Evolutionary conservation across 1,284 basidiomycete species (phyloP).

Genomic region (Vanrija sp.): DNA sequence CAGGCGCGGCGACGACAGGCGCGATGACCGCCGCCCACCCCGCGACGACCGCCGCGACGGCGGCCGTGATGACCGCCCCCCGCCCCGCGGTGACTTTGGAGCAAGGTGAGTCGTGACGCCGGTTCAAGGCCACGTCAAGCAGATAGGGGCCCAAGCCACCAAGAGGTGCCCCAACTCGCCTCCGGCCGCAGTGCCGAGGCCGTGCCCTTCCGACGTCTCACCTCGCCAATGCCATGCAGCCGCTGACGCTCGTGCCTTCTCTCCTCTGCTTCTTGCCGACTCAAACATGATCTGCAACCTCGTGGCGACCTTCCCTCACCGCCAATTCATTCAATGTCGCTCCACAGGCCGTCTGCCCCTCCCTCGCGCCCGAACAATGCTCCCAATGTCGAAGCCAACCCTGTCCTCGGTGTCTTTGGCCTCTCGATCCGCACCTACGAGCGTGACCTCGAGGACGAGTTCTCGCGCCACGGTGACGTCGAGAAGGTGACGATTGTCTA

Average conservation of each 20-base stretch:
- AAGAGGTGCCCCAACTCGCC: no score
- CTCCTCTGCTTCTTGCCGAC: background rate
- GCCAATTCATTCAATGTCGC: background rate
- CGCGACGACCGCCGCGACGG: conserved; percentile 1
- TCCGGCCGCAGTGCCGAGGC: no score
- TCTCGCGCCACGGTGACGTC: conserved; percentile 79
- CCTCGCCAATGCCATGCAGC: background rate
- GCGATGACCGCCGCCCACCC: background rate
- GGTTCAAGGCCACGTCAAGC: background rate
- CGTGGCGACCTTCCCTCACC: background rate
- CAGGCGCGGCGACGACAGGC: background rate
- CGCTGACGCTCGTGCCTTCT: no score
- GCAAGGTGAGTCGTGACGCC: background rate
- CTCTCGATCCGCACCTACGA: conserved; percentile 92
- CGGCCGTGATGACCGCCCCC: conserved; percentile 1
- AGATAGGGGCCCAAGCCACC: no score
- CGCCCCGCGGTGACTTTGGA: background rate
- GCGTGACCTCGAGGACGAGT: conserved; percentile 90
- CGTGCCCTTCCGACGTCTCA: no score
- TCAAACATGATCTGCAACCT: background rate
- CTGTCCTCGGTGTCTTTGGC: conserved; percentile 92
- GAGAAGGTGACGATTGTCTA: conserved; percentile 98
- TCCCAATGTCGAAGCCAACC: conserved; percentile 65
- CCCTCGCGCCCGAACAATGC: conserved; percentile 23
- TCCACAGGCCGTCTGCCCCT: conserved; percentile 4